Evolutionary conservation across 78 protist species (phyloP).

Genomic region (slime mould (Dictyostelium discoideum)): DNA sequence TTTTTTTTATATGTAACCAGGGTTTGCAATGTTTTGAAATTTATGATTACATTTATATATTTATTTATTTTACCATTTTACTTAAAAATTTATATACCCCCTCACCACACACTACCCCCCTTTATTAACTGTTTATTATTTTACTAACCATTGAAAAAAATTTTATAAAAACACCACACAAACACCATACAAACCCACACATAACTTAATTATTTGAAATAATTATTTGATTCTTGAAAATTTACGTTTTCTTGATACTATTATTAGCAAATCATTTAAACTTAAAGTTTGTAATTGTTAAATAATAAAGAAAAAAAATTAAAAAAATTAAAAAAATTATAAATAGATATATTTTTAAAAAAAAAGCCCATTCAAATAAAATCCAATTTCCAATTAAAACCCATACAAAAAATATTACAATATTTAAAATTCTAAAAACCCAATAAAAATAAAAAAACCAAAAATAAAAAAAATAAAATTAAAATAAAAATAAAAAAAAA

Average conservation of each 20-base stretch:
- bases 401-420: background rate
- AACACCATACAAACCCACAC: background rate
- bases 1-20: background rate
- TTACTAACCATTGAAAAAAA: background rate
- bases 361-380: background rate
- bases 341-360: background rate
- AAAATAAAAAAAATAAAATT: background rate
- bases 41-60: too few species aligned
- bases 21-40: background rate
- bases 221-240: background rate
- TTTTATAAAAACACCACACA: background rate
- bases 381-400: background rate
- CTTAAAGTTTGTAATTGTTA: background rate
- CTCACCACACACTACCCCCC: too few species aligned
- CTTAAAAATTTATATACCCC: too few species aligned
- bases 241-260: background rate
- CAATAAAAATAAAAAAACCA: too few species aligned
- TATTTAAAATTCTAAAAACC: too few species aligned
- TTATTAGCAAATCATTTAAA: background rate
- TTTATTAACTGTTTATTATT: background rate
- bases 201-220: background rate
- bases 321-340: background rate
- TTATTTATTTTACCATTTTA: too few species aligned
- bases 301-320: background rate
- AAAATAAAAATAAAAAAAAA: background rate